A percentile compares a stretch with the other conserved stretches of the same genome.
Evolutionary conservation across 768 basidiomycete genomes (phyloP).

Genomic region (Serendipita vermifera): DNA sequence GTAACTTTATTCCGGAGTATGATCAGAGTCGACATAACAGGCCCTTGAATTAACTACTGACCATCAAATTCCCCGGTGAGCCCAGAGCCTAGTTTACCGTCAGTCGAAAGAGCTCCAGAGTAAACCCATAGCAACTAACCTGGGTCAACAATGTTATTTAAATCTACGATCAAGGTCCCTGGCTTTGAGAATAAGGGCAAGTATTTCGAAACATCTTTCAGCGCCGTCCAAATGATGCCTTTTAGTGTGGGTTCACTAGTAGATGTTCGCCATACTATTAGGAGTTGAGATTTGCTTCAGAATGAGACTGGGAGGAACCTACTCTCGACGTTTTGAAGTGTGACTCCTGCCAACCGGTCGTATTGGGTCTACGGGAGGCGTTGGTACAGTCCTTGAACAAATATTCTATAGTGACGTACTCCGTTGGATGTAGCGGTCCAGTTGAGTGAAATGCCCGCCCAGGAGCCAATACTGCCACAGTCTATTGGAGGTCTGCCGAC

Average conservation of each 20-base stretch:
- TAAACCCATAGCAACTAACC: too few relatives aligned
- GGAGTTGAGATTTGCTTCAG: background rate
- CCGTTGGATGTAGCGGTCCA: constrained; percentile 69
- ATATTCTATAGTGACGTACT: constrained; percentile 11
- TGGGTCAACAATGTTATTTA: constrained; percentile 52
- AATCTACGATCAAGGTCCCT: constrained; percentile 57
- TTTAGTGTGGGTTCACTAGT: constrained; percentile 59
- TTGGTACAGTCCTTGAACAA: background rate
- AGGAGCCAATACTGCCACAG: constrained; percentile 56
- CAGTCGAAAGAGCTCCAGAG: too few relatives aligned
- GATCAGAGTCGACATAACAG: too few relatives aligned
- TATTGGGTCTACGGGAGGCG: constrained; percentile 60
- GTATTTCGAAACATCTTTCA: constrained; percentile 65
- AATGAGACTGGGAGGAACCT: constrained; percentile 17
- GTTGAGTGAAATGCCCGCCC: constrained; percentile 64
- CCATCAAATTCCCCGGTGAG: constrained; percentile 60
- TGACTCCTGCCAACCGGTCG: constrained; percentile 58
- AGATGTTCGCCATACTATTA: constrained; percentile 64
- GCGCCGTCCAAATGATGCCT: constrained; percentile 67
- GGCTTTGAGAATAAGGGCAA: constrained; percentile 54
- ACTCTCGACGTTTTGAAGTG: constrained; percentile 70
- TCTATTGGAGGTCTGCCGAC: constrained; percentile 51
- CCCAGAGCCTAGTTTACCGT: constrained; percentile 22
- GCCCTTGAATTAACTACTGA: constrained; percentile 24
- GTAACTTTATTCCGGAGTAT: constrained; percentile 40